Percentiles rank a stretch among this genome's conserved stretches.
phyloP scores from a whole-genome alignment of 306 rosid genomes.

The Vigna radiata region DNA sequence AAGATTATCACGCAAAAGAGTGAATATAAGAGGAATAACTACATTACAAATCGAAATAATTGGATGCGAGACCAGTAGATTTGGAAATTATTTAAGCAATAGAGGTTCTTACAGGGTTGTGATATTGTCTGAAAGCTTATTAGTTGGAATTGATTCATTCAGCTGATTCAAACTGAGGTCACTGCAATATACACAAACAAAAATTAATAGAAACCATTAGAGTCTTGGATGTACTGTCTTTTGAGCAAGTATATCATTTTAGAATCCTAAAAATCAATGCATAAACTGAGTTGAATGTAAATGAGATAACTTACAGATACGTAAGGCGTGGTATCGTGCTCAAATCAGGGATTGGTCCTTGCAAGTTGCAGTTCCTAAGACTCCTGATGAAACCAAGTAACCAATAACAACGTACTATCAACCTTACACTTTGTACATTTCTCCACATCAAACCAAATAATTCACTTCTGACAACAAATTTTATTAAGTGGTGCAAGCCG shows the following conservation, averaged over 20 bases:
- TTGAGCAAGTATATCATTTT: conserved; percentile 13
- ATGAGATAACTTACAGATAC: conserved; percentile 64
- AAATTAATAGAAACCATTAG: conserved; percentile 34
- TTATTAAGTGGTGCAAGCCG: neutral
- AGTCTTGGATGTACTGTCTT: neutral
- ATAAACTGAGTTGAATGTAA: conserved; percentile 11
- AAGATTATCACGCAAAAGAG: no score
- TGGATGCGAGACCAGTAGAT: neutral
- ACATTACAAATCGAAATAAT: no score
- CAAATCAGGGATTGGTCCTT: conserved; percentile 84
- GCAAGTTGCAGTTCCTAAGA: conserved; percentile 83
- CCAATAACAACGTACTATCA: conserved; percentile 3
- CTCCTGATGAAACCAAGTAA: conserved; percentile 66
- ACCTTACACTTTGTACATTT: neutral
- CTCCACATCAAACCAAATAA: conserved; percentile 11
- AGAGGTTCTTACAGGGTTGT: conserved; percentile 76
- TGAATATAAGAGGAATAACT: no score
- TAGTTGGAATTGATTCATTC: conserved; percentile 67
- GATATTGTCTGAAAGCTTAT: conserved; percentile 68
- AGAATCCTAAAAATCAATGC: neutral
- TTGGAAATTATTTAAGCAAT: conserved; percentile 34
- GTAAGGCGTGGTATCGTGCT: conserved; percentile 62
- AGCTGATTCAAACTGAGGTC: conserved; percentile 84
- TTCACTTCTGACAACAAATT: neutral
- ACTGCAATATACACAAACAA: conserved; percentile 53